phyloP scores from a whole-genome alignment of 2,329 filamentous ascomycete species.

The Colletotrichum eremochloae region DNA sequence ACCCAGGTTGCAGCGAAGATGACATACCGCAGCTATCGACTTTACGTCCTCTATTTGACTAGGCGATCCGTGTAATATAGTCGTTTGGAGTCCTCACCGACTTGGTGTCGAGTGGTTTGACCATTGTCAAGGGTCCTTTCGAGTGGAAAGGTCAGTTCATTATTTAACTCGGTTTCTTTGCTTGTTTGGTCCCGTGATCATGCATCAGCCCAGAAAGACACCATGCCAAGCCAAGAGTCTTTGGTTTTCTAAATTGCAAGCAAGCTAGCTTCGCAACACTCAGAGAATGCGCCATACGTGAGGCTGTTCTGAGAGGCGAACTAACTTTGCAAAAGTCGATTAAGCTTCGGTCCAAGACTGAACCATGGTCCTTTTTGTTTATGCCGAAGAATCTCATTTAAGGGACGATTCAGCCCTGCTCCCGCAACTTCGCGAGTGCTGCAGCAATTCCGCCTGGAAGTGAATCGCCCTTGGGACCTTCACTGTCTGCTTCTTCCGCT shows the following conservation, averaged over 20 bases:
- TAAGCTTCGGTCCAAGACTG: slow-evolving; percentile 25
- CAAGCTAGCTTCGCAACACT: slow-evolving; percentile 2
- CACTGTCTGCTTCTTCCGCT: slow-evolving; percentile 43
- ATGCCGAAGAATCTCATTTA: background rate
- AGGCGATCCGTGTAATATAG: background rate
- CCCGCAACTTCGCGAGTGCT: slow-evolving; percentile 70
- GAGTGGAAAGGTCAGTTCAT: slow-evolving; percentile 1
- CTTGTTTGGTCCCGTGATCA: background rate
- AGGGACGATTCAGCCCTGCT: slow-evolving; percentile 53
- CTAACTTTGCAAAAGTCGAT: slow-evolving; percentile 11
- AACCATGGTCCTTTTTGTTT: background rate
- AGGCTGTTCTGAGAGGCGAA: slow-evolving; percentile 1
- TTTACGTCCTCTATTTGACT: background rate
- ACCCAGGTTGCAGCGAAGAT: background rate
- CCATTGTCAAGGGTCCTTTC: background rate
- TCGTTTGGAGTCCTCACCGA: background rate
- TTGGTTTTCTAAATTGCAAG: background rate
- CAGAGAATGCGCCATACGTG: background rate
- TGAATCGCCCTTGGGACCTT: slow-evolving; percentile 53
- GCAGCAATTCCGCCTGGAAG: slow-evolving; percentile 71
- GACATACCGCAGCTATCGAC: background rate
- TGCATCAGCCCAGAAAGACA: background rate
- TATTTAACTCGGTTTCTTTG: background rate
- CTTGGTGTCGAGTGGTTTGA: background rate
- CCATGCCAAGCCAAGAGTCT: slow-evolving; percentile 15